Percentiles rank a stretch among this genome's conserved stretches.
These are phyloP conservation scores for Trichoderma sp. DNA, from an alignment of 2,329 filamentous ascomycete genomes.

Conservation along the genomic window DNA sequence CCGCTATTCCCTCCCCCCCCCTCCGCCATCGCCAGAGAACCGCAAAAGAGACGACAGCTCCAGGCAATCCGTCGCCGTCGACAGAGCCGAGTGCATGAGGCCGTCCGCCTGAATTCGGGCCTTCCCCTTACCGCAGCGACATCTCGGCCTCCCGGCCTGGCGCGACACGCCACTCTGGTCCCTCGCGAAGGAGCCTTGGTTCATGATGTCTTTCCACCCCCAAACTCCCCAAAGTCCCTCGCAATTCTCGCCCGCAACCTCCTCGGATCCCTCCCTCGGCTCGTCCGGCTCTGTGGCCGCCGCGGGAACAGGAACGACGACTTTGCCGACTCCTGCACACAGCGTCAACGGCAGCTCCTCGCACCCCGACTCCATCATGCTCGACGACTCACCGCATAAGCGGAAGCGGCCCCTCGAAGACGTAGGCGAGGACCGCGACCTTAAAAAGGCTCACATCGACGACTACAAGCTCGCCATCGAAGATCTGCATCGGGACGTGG, in stretches of 20 bases:
- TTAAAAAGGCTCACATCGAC: slow-evolving; percentile 62
- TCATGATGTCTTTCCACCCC: slow-evolving; percentile 64
- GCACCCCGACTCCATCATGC: slow-evolving; percentile 44
- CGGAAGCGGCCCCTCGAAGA: slow-evolving; percentile 60
- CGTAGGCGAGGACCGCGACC: slow-evolving; percentile 51
- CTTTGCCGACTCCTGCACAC: slow-evolving; percentile 60
- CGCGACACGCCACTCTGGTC: slow-evolving; percentile 32
- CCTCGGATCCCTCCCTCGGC: slow-evolving; percentile 50
- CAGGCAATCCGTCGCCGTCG: background rate
- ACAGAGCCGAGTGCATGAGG: slow-evolving; percentile 31
- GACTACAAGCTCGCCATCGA: slow-evolving; percentile 60
- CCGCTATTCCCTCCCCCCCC: no score
- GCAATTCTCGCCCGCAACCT: slow-evolving; percentile 55
- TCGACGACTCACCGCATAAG: slow-evolving; percentile 56
- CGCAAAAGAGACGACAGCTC: background rate
- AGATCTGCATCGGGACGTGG: slow-evolving; percentile 63
- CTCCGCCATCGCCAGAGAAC: background rate
- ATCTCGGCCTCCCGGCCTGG: slow-evolving; percentile 32
- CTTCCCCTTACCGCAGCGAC: slow-evolving; percentile 33
- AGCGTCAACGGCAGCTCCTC: slow-evolving; percentile 57
- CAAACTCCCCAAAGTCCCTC: slow-evolving; percentile 66
- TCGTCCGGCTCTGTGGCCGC: slow-evolving; percentile 47
- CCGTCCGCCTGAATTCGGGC: slow-evolving; percentile 26
- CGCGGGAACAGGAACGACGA: slow-evolving; percentile 45
- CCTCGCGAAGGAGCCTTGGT: slow-evolving; percentile 30